Percentiles rank a stretch among this genome's conserved stretches.
phyloP scores from a whole-genome alignment of 2,329 filamentous ascomycete genomes.

The Ceratocystis huliohia region DNA sequence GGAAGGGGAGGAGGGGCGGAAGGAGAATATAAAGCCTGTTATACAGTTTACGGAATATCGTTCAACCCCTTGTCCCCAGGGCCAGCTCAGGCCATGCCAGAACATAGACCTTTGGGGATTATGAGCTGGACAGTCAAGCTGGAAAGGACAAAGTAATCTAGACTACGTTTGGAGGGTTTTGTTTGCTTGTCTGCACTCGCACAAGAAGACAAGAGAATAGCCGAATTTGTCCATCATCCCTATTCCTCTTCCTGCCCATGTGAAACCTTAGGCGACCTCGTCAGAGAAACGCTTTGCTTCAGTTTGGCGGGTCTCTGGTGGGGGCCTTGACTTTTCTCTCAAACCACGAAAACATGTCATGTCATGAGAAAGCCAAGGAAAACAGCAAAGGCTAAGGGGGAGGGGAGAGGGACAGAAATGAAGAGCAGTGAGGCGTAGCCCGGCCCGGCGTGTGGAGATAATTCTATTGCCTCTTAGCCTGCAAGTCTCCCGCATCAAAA shows the following conservation, averaged over 20 bases:
- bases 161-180: not conserved
- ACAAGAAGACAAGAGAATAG: not conserved
- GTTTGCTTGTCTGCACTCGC: not conserved
- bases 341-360: not conserved
- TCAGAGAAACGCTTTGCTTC: not conserved
- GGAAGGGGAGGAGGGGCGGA: not conserved
- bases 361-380: not conserved
- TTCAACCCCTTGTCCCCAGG: no score
- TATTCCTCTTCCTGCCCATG: not conserved
- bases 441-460: no score
- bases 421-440: not conserved
- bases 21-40: not conserved
- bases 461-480: no score
- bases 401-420: not conserved
- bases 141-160: not conserved
- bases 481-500: no score
- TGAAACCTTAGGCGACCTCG: slow-evolving; percentile 8
- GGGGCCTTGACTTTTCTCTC: not conserved
- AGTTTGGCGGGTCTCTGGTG: slow-evolving; percentile 1
- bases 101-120: no score
- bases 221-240: not conserved
- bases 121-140: not conserved
- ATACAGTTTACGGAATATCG: no score
- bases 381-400: not conserved
- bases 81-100: no score